phyloP scores from a whole-genome alignment of 805 yeast species.

The Blastobotrys terrestris region DNA sequence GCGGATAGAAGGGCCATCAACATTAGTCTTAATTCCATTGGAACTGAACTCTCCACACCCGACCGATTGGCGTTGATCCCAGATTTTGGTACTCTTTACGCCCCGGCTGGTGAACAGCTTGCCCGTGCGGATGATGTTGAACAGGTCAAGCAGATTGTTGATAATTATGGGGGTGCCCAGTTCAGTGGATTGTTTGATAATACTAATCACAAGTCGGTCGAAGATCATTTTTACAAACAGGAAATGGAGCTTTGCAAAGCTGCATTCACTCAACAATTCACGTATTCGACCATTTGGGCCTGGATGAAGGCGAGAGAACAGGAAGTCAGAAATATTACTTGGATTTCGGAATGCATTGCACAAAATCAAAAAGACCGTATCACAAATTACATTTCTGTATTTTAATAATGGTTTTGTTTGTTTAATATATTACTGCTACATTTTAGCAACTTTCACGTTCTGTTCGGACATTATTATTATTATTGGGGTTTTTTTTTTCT shows the following conservation, averaged over 20 bases:
- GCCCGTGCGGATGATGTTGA: slow-evolving; percentile 82
- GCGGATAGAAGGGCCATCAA: slow-evolving; percentile 94
- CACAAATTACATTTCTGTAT: slow-evolving; percentile 83
- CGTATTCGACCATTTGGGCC: slow-evolving; percentile 87
- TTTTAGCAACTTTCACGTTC: no score
- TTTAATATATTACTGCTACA: not conserved
- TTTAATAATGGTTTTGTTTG: slow-evolving; percentile 33
- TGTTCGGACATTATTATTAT: no score
- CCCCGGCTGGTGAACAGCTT: slow-evolving; percentile 65
- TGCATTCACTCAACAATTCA: slow-evolving; percentile 95
- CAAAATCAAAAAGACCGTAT: slow-evolving; percentile 96
- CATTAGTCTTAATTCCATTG: slow-evolving; percentile 83
- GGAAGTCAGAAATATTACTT: slow-evolving; percentile 94
- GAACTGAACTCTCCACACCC: slow-evolving; percentile 67
- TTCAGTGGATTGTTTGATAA: slow-evolving; percentile 41
- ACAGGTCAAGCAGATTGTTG: slow-evolving; percentile 48
- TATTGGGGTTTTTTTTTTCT: no score
- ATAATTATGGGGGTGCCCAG: slow-evolving; percentile 24
- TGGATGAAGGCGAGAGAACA: slow-evolving; percentile 96
- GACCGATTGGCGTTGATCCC: slow-evolving; percentile 75
- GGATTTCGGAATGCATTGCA: slow-evolving; percentile 99
- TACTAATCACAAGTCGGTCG: slow-evolving; percentile 54
- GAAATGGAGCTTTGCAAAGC: slow-evolving; percentile 90
- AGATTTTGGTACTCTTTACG: slow-evolving; percentile 71
- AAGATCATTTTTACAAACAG: slow-evolving; percentile 86